A percentile compares a stretch with the other conserved stretches of the same genome.
Evolutionary conservation across 2,329 filamentous ascomycete genomes (phyloP).

Genomic region (Colletotrichum tropicale): DNA sequence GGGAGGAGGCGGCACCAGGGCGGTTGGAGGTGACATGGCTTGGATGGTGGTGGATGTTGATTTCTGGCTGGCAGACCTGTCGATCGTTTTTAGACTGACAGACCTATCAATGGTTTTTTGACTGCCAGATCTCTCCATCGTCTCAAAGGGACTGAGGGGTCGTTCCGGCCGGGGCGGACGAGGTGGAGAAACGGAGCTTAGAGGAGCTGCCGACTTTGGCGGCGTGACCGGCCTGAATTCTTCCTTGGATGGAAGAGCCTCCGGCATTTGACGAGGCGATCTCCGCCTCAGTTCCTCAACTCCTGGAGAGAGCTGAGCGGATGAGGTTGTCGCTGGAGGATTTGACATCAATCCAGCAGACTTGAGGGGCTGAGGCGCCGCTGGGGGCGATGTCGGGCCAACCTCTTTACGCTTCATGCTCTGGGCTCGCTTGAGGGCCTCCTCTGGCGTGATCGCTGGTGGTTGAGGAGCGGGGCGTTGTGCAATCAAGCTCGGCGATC

Average conservation of each 20-base stretch:
- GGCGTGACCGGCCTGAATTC: neutral
- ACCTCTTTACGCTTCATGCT: constrained; percentile 44
- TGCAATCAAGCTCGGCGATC: constrained; percentile 35
- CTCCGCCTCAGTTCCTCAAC: constrained; percentile 54
- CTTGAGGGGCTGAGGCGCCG: constrained; percentile 23
- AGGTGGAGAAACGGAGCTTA: neutral
- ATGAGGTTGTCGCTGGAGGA: constrained; percentile 45
- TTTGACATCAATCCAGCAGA: constrained; percentile 30
- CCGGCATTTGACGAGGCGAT: constrained; percentile 48
- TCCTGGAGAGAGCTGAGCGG: constrained; percentile 55
- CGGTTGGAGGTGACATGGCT: neutral
- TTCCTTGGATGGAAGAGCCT: neutral
- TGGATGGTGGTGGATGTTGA: neutral
- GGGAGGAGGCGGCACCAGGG: neutral
- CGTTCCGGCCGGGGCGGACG: neutral
- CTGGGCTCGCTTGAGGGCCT: constrained; percentile 35
- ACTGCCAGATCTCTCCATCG: neutral
- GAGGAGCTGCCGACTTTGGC: neutral
- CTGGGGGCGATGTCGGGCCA: constrained; percentile 2
- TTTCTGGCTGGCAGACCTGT: constrained; percentile 1
- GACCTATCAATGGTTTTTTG: neutral
- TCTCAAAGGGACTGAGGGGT: constrained; percentile 1
- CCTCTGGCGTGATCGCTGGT: constrained; percentile 35
- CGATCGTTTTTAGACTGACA: neutral
- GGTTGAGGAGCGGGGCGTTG: constrained; percentile 40